Evolutionary conservation across 2,329 filamentous ascomycete species (phyloP).

Genomic region (Epichloe elymi): DNA sequence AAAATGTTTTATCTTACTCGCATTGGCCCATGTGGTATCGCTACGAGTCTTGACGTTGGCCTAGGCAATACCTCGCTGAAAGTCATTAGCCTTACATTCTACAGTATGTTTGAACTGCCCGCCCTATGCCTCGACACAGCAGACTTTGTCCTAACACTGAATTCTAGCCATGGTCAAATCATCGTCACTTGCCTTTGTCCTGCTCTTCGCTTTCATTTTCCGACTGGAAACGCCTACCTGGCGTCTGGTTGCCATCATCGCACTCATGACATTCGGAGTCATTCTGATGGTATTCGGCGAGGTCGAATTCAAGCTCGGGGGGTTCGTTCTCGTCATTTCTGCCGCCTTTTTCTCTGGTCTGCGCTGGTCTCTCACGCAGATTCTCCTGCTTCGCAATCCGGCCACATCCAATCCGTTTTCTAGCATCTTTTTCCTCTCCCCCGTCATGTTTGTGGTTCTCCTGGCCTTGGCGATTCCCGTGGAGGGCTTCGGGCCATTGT

Average conservation of each 20-base stretch:
- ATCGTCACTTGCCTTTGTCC: slow-evolving; percentile 85
- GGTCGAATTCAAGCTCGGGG: slow-evolving; percentile 72
- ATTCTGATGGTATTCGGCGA: slow-evolving; percentile 98
- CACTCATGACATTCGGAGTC: slow-evolving; percentile 82
- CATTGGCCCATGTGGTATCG: slow-evolving; percentile 80
- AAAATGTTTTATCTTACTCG: slow-evolving; percentile 84
- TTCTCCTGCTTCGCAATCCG: slow-evolving; percentile 82
- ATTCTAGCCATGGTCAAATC: slow-evolving; percentile 81
- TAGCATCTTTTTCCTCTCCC: slow-evolving; percentile 89
- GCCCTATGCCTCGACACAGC: too few species aligned
- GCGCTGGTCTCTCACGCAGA: slow-evolving; percentile 96
- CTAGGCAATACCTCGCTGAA: slow-evolving; percentile 91
- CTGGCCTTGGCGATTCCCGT: slow-evolving; percentile 71
- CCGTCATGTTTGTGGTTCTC: slow-evolving; percentile 84
- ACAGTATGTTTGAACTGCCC: slow-evolving; percentile 45
- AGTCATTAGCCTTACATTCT: slow-evolving; percentile 93
- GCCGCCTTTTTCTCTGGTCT: slow-evolving; percentile 94
- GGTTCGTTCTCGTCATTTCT: slow-evolving; percentile 84
- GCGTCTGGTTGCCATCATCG: slow-evolving; percentile 76
- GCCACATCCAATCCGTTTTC: slow-evolving; percentile 95
- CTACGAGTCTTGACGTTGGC: slow-evolving; percentile 91
- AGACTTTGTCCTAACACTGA: slow-evolving; percentile 10
- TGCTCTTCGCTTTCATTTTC: slow-evolving; percentile 90
- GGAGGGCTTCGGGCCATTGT: slow-evolving; percentile 61
- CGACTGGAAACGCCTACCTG: slow-evolving; percentile 77